Base-by-base conservation (phyloP, 2,329 filamentous ascomycete genomes). In the Hysterium pulicare region DNA sequence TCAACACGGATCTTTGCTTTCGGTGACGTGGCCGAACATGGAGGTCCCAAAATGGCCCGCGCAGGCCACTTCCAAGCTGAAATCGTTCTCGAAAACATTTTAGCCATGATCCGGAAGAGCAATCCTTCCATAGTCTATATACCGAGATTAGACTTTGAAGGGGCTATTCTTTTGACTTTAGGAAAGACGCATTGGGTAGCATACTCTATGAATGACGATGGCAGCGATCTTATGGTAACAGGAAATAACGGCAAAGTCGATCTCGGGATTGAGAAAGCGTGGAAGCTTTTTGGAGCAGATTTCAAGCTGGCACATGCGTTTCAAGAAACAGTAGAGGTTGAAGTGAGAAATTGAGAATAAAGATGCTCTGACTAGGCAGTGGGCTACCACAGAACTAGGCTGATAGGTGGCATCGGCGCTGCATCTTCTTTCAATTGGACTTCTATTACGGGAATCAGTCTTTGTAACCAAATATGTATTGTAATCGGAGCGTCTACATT, bases 21-120 rank as follows among this genome's bases (percentile, higher is more conserved):
- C n/a, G 83, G 83, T 15, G 82, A 86, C 48, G 78, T 86, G 4
- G 75, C 79, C 3, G 76, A 78, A 20, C 61, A 61, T 4, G 73
- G 72, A 1, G 69, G 71, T 1, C 75, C 75, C 5, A 82, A 82
- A 54, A 66, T 61, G 32, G 78, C 75, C 0, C 70, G 80, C 8
- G 73, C 78, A 0, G 78, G 77, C 0, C 68, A 69, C 33, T 66
- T 70, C 9, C 82, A 85, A 53, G 77, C 75, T 2, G 64, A 68
- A 22, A 53, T 78, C 3, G 79, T 74, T 0, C 72, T 72, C 2
- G 70, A 74, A 30, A 85, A 84, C 47, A 70, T 84, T 15, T 53
- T 80, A 2, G 62, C 70, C 1, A 61, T 68, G 0, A 71, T 76
- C 0, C 7, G 13, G 8, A 59, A 70, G 19, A 45, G 45, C 3